Evolutionary conservation across 129 eudicot genomes (phyloP).

Genomic region (Lonicera japonica): DNA sequence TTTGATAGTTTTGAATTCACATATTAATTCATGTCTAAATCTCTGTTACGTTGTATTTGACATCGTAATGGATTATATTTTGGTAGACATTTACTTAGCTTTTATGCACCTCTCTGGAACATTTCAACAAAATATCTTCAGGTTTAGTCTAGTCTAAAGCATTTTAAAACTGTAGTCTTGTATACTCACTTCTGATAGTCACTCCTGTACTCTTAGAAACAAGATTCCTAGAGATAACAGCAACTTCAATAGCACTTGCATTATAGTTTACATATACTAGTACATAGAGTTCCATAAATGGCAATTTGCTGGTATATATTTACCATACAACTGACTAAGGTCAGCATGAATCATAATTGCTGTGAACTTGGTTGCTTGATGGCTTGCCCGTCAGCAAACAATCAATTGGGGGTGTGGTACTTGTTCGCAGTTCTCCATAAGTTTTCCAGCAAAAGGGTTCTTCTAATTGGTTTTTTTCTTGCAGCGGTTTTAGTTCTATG

Average conservation of each 20-base stretch:
- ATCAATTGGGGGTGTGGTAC: constrained; percentile 42
- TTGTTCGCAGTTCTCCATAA: constrained; percentile 44
- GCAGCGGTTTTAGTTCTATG: constrained; percentile 37
- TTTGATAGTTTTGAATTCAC: no score
- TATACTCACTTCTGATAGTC: background rate
- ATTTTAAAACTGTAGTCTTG: background rate
- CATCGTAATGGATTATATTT: no score
- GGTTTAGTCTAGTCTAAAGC: background rate
- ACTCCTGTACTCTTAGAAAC: no score
- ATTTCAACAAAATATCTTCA: background rate
- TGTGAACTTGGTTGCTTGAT: constrained; percentile 15
- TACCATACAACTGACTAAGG: constrained; percentile 1
- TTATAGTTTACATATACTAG: background rate
- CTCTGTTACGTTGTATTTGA: no score
- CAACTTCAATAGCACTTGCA: background rate
- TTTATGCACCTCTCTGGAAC: background rate
- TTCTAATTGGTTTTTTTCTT: constrained; percentile 14
- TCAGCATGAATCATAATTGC: constrained; percentile 27
- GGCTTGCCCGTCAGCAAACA: constrained; percentile 32
- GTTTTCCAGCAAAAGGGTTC: constrained; percentile 48
- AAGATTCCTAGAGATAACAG: background rate
- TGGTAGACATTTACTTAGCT: background rate
- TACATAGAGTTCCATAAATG: background rate
- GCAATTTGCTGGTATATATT: background rate
- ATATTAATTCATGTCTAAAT: no score